These are phyloP conservation scores for Emericellopsis terricola DNA, from an alignment of 495 filamentous ascomycete species.

Conservation along the genomic window DNA sequence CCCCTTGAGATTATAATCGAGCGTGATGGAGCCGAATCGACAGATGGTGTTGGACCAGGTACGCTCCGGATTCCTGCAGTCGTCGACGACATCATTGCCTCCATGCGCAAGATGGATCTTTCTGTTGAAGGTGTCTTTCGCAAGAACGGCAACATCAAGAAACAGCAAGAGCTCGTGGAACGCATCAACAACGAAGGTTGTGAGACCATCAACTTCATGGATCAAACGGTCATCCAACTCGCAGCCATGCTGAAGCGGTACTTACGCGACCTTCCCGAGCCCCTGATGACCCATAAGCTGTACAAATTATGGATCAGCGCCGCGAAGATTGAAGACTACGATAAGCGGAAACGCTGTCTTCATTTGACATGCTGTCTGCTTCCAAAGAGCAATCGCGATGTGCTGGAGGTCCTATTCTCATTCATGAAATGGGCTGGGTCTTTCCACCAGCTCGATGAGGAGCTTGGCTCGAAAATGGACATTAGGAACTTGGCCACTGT, in stretches of 20 bases:
- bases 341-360: conserved; percentile 66
- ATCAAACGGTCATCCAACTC: conserved; percentile 79
- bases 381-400: conserved; percentile 83
- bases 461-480: conserved; percentile 92
- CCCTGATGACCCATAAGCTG: conserved; percentile 85
- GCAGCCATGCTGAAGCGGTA: conserved; percentile 93
- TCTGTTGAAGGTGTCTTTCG: conserved; percentile 97
- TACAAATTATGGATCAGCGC: conserved; percentile 80
- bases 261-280: conserved; percentile 86
- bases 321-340: conserved; percentile 73
- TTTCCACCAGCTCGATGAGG: conserved; percentile 91
- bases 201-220: conserved; percentile 62
- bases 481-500: conserved; percentile 97
- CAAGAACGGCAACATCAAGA: conserved; percentile 95
- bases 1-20: conserved; percentile 73
- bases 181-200: conserved; percentile 66
- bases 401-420: conserved; percentile 81
- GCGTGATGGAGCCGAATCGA: conserved; percentile 86
- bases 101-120: conserved; percentile 98
- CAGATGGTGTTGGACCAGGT: conserved; percentile 85
- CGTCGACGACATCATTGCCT: conserved; percentile 78
- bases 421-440: conserved; percentile 98
- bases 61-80: conserved; percentile 73
- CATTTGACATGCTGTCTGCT: conserved; percentile 88
- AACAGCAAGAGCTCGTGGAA: conserved; percentile 67